Conservation (phyloP, 192 early-diverging fungal genomes). For the Entomortierella parvispora region DNA sequence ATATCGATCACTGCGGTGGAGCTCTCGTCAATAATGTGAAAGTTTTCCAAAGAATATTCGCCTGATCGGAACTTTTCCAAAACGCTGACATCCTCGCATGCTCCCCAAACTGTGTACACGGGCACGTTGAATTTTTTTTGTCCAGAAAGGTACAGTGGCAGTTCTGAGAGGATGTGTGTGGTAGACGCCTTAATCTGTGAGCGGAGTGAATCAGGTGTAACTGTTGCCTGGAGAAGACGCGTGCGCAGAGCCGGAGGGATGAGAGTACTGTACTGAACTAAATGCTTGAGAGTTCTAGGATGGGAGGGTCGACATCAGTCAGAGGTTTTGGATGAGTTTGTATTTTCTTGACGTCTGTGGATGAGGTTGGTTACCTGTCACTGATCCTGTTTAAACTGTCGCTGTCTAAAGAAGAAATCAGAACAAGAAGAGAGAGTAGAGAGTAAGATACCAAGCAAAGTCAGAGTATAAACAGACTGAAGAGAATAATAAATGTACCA, state of each 20-base stretch:
- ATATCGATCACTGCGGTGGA: slow-evolving; percentile 59
- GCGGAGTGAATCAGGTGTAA: slow-evolving; percentile 55
- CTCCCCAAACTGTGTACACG: slow-evolving; percentile 71
- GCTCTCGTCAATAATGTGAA: slow-evolving; percentile 66
- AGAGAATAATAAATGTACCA: slow-evolving; percentile 44
- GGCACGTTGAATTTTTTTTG: slow-evolving; percentile 60
- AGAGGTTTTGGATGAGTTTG: neutral
- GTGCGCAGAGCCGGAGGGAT: slow-evolving; percentile 55
- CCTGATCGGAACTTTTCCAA: slow-evolving; percentile 63
- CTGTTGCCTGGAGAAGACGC: slow-evolving; percentile 46
- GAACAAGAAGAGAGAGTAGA: neutral
- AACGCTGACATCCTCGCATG: slow-evolving; percentile 68
- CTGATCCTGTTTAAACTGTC: slow-evolving; percentile 62
- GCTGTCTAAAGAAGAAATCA: slow-evolving; percentile 38
- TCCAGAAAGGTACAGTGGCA: slow-evolving; percentile 57
- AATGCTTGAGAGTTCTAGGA: slow-evolving; percentile 62
- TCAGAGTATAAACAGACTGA: neutral
- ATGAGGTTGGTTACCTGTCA: slow-evolving; percentile 50
- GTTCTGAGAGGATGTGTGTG: slow-evolving; percentile 60
- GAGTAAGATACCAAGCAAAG: neutral
- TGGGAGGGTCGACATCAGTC: slow-evolving; percentile 10
- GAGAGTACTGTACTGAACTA: slow-evolving; percentile 66
- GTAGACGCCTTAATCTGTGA: slow-evolving; percentile 51
- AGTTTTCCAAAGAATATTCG: slow-evolving; percentile 60
- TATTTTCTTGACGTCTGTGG: neutral